Evolutionary conservation across 1,284 basidiomycete species (phyloP), one percentile per base, ranked within the genome.

Genomic region (Papiliotrema nemorosa): DNA sequence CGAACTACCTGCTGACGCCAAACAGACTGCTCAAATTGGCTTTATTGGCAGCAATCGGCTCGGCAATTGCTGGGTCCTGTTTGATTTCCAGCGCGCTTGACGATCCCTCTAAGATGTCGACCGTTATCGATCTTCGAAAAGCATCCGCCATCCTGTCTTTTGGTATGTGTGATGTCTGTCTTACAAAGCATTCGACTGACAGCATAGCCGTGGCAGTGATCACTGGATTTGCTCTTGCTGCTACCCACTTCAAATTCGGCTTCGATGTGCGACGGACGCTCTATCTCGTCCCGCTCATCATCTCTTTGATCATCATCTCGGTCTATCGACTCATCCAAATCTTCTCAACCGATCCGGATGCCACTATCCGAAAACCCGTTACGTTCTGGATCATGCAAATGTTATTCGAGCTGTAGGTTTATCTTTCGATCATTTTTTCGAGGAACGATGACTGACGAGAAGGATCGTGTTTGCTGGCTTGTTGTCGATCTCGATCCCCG

Each of bases 321-420:
- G 35, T 46, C 9, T 57, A 47, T 40, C 20, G 36, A 13, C 31
- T 54, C 29, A 33, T 25, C 24, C 41, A 47, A 21, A 48, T 42
- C 13, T 54, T 27, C 34, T 33, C 26, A 22, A 39, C 27, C 27
- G 31, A 35, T 10, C 37, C 21, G 24, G 25, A 18, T 39, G 44
- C 34, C 44, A 49, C 24, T 1, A 50, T 55, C 13, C 41, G 58
- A 40, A 45, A 40, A 20, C 33, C 12, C 22, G 29, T 46, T 16
- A 48, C 55, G 3, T 64, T 62, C 54, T 64, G 54, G 50, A 25
- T 57, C 34, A 41, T 62, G 42, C 53, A 60, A 47, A 38, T 55
- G 36, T 4, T 29, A 9, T 48, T 51, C 38, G 53, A 52, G 37
- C 40, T 51, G 53, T 54, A 29, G 50, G 44, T n/a, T n/a, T 20